Evolutionary conservation across 345 rosid species (phyloP).

Genomic region (Mercurialis annua): DNA sequence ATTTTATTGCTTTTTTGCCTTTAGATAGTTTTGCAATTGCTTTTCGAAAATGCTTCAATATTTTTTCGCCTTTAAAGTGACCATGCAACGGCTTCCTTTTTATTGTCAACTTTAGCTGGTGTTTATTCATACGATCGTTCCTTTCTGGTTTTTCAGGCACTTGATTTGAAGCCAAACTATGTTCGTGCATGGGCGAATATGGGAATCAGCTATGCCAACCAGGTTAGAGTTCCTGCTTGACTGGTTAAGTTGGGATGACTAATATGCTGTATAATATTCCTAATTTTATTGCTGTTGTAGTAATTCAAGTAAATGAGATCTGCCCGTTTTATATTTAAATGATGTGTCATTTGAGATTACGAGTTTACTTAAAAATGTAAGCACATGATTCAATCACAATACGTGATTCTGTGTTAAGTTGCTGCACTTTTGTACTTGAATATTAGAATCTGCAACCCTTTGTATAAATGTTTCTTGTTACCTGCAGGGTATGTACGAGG

Average conservation of each 20-base stretch:
- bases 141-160: slow-evolving; percentile 51
- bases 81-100: neutral
- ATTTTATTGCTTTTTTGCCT: neutral
- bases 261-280: neutral
- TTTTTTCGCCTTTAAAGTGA: neutral
- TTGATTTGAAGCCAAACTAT: slow-evolving; percentile 97
- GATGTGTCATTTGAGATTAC: neutral
- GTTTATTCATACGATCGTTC: neutral
- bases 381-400: neutral
- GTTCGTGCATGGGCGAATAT: slow-evolving; percentile 99
- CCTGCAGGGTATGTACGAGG: slow-evolving; percentile 82
- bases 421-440: neutral
- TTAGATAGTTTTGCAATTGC: too few species aligned
- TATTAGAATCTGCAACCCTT: slow-evolving; percentile 3
- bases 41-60: too few species aligned
- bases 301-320: neutral
- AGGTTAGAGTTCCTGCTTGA: slow-evolving; percentile 45
- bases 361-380: neutral
- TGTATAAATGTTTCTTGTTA: slow-evolving; percentile 1
- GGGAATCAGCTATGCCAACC: slow-evolving; percentile 99
- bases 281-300: neutral
- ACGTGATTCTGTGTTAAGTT: neutral
- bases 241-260: neutral
- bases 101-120: neutral
- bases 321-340: neutral